A percentile compares a stretch with the other conserved stretches of the same genome.
Evolutionary conservation across 179 eudicot genomes (phyloP).

Genomic region (Pouteria campechiana): DNA sequence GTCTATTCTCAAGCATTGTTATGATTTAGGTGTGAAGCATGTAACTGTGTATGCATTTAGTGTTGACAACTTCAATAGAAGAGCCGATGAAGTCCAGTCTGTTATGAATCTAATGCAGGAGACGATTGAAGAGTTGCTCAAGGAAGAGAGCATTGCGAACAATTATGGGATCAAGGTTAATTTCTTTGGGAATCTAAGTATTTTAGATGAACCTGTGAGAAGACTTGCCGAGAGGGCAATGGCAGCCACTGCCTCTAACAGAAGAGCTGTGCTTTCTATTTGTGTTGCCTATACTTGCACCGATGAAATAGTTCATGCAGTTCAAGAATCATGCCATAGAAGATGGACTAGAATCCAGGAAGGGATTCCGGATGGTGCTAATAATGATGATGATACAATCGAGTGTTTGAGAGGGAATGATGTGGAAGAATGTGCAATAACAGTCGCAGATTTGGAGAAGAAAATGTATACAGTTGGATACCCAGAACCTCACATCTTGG

Average conservation of each 20-base stretch:
- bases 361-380: neutral
- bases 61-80: conserved; percentile 57
- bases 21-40: conserved; percentile 44
- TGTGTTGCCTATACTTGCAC: conserved; percentile 55
- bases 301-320: conserved; percentile 47
- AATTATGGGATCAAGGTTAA: conserved; percentile 40
- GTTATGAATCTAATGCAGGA: conserved; percentile 61
- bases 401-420: conserved; percentile 1
- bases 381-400: neutral
- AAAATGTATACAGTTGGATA: conserved; percentile 48
- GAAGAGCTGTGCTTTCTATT: conserved; percentile 19
- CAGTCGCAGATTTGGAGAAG: conserved; percentile 32
- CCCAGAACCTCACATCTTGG: conserved; percentile 54
- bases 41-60: conserved; percentile 50
- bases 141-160: conserved; percentile 33
- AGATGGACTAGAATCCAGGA: conserved; percentile 3
- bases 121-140: conserved; percentile 47
- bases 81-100: conserved; percentile 44
- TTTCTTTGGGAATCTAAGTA: conserved; percentile 45
- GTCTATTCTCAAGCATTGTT: conserved; percentile 50
- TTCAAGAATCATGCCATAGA: conserved; percentile 23
- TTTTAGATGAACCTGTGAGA: conserved; percentile 29
- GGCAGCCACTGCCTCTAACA: conserved; percentile 39
- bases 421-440: conserved; percentile 3
- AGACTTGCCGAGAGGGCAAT: conserved; percentile 33